phyloP scores from a whole-genome alignment of 352 stramenopile species.

The Pythium brachiatum region DNA sequence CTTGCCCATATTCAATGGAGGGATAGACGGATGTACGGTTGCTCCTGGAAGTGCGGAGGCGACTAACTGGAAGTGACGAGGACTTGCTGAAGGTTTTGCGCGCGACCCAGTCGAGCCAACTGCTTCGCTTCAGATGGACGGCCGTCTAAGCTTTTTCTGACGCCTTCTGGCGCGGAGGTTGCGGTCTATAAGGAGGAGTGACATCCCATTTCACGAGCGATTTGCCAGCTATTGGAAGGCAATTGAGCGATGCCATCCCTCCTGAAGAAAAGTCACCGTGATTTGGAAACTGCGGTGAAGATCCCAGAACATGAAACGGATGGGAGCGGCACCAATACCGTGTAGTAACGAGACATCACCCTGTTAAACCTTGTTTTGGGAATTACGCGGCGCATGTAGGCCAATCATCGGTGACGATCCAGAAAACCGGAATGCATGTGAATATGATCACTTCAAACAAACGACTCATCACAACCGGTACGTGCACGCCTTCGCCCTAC shows the following conservation, averaged over 20 bases:
- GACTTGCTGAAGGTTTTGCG: neutral
- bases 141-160: neutral
- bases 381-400: too few species aligned
- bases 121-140: neutral
- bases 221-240: neutral
- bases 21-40: neutral
- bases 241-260: neutral
- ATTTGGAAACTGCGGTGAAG: neutral
- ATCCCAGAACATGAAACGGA: neutral
- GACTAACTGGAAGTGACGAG: conserved; percentile 10
- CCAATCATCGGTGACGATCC: too few species aligned
- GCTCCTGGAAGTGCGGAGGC: neutral
- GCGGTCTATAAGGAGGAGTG: neutral
- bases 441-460: too few species aligned
- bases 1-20: too few species aligned
- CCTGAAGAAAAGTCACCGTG: neutral
- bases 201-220: neutral
- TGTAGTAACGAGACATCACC: neutral
- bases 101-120: neutral
- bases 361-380: neutral
- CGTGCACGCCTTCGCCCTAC: neutral
- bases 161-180: neutral
- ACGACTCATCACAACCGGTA: neutral
- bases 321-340: neutral
- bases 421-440: too few species aligned